phyloP scores from a whole-genome alignment of 805 yeast species.

The Blastobotrys robertii region DNA sequence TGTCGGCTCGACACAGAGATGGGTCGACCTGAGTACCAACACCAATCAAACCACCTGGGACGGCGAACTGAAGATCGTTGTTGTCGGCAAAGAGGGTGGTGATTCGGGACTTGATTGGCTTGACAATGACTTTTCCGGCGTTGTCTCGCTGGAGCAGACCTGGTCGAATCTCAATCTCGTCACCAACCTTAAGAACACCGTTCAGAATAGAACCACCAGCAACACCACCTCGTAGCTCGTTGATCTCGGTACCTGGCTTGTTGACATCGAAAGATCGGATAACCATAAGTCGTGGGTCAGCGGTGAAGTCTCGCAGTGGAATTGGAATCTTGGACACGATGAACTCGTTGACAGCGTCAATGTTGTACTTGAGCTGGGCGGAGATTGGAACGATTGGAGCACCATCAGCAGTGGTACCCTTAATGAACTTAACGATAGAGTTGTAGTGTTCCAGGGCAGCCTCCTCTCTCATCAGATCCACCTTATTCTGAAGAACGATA shows the following conservation, averaged over 20 bases:
- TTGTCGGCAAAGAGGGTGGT: conserved; percentile 95
- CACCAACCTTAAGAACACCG: conserved; percentile 96
- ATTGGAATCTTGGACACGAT: conserved; percentile 93
- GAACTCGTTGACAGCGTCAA: conserved; percentile 96
- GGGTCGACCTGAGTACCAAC: conserved; percentile 99
- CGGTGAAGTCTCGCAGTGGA: conserved; percentile 89
- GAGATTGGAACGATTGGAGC: conserved; percentile 99
- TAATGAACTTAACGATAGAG: conserved; percentile 81
- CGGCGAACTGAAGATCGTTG: conserved; percentile 96
- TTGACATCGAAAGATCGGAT: conserved; percentile 98
- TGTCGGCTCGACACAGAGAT: conserved; percentile 97
- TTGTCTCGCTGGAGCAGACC: conserved; percentile 92
- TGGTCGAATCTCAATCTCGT: conserved; percentile 97
- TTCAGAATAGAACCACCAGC: conserved; percentile 98
- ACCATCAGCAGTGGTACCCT: conserved; percentile 98
- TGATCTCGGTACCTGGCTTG: conserved; percentile 97
- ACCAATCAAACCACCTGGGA: conserved; percentile 99
- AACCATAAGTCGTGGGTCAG: conserved; percentile 90
- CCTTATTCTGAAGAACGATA: conserved; percentile 93
- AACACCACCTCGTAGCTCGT: conserved; percentile 97
- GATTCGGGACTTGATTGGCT: conserved; percentile 89
- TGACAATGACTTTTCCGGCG: conserved; percentile 79
- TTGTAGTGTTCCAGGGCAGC: conserved; percentile 92
- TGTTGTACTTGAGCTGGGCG: conserved; percentile 96
- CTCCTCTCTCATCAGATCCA: conserved; percentile 96